Evolutionary conservation across 345 rosid genomes (phyloP).

Genomic region (Excoecaria cochinchinensis): DNA sequence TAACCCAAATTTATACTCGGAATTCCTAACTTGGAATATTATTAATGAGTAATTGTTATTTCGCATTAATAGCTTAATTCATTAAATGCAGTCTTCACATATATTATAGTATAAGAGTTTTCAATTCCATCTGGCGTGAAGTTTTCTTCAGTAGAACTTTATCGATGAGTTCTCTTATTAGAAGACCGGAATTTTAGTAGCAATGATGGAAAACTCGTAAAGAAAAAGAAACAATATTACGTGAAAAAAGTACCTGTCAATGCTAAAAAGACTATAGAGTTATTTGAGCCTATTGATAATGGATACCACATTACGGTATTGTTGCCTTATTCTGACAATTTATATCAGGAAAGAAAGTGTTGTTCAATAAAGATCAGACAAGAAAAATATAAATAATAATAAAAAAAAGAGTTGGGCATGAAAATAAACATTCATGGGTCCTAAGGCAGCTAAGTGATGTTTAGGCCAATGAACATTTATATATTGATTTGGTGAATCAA

Average conservation of each 20-base stretch:
- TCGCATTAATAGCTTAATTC: too few relatives aligned
- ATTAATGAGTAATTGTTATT: too few relatives aligned
- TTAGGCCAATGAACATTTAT: not conserved
- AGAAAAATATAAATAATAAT: not conserved
- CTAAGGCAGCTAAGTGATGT: not conserved
- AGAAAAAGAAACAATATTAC: not conserved
- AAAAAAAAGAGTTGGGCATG: not conserved
- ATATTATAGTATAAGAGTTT: too few relatives aligned
- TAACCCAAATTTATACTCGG: too few relatives aligned
- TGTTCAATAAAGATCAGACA: conserved; percentile 11
- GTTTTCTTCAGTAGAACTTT: too few relatives aligned
- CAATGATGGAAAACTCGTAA: not conserved
- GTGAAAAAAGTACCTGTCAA: not conserved
- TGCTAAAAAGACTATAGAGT: not conserved
- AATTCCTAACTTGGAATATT: too few relatives aligned
- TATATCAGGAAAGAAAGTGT: not conserved
- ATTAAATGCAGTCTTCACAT: too few relatives aligned
- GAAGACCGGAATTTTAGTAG: too few relatives aligned
- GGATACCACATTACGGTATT: not conserved
- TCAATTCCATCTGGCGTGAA: too few relatives aligned
- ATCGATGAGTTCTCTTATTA: too few relatives aligned
- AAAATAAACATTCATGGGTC: not conserved
- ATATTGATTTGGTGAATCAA: not conserved
- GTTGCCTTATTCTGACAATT: not conserved
- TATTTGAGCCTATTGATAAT: not conserved